Evolutionary conservation across 495 filamentous ascomycete genomes (phyloP).

Genomic region (Penicillium tannophilum): DNA sequence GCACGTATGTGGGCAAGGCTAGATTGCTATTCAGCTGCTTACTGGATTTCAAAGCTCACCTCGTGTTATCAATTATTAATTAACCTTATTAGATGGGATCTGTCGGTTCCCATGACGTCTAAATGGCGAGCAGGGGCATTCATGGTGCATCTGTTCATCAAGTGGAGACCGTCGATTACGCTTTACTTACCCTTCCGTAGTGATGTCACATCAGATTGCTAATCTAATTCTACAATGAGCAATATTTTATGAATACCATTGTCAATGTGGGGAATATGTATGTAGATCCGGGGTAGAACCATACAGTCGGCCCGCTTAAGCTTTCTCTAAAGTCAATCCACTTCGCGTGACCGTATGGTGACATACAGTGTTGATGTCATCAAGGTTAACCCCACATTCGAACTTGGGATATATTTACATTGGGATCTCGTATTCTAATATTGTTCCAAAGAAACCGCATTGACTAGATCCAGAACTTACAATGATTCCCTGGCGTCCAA

Average conservation of each 20-base stretch:
- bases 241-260: background rate
- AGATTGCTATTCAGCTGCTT: too few relatives aligned
- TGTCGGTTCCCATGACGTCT: background rate
- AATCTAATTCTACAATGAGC: background rate
- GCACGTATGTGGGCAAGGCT: too few relatives aligned
- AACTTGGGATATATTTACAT: background rate
- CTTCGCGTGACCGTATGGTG: background rate
- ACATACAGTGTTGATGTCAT: constrained; percentile 7
- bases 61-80: too few relatives aligned
- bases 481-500: background rate
- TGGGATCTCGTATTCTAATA: background rate
- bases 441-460: background rate
- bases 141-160: background rate
- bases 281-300: background rate
- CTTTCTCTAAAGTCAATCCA: background rate
- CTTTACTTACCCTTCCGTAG: background rate
- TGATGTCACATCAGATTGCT: background rate
- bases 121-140: background rate
- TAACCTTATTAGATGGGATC: too few relatives aligned
- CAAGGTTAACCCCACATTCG: background rate
- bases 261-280: background rate
- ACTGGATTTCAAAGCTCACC: too few relatives aligned
- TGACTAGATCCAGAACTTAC: background rate
- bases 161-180: background rate
- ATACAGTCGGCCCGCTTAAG: background rate